Base-by-base conservation (phyloP, 345 rosid species). In the Moricandia moricandioides region DNA sequence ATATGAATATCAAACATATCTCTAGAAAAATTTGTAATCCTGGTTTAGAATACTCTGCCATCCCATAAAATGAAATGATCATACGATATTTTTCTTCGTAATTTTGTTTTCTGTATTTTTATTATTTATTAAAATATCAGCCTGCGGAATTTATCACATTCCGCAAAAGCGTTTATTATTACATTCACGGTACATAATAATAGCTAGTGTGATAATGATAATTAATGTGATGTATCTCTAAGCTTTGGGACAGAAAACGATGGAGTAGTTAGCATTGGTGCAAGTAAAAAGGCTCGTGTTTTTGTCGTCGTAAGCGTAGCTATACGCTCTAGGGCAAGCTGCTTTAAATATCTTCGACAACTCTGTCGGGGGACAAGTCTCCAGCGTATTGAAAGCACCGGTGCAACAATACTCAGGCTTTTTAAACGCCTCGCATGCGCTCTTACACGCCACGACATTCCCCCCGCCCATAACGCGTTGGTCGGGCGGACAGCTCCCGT, bases 271-370 rank as follows among this genome's bases (percentile, higher is more conserved):
- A 13, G 97, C 78, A 30, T 89, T 90, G n/a, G 90, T 60, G 57
- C 96, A 93, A 45, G 97, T 89, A 69, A 85, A 77, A 18, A 90
- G 88, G 55, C 96, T 93, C 0, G 96, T 69, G 3, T 87, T 90
- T 2, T 88, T 91, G 65, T 93, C 98, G 47, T 93, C 98, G 65
- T 91, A 93, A 2, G 97, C 98, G 12, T 93, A 93, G 54, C 97
- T 93, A 30, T 93, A 94, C 2, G 98, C 98, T 7, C 80, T 81
- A 0, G 95, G 97, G 67, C 98, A 93, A 18, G 97, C 92, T 4
- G 30, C 51, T 87, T 91, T 91, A 79, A 93, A 91, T 83, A 87
- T 31, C 84, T 14, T 74, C 18, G 97, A 93, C 76, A 88, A 89
- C 52, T 72, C 64, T 0, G 96, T 80, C 2, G 97, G 92, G 1